These are phyloP conservation scores for Aspergillus heteromorphus DNA, from an alignment of 495 filamentous ascomycete species.

Conservation along the genomic window DNA sequence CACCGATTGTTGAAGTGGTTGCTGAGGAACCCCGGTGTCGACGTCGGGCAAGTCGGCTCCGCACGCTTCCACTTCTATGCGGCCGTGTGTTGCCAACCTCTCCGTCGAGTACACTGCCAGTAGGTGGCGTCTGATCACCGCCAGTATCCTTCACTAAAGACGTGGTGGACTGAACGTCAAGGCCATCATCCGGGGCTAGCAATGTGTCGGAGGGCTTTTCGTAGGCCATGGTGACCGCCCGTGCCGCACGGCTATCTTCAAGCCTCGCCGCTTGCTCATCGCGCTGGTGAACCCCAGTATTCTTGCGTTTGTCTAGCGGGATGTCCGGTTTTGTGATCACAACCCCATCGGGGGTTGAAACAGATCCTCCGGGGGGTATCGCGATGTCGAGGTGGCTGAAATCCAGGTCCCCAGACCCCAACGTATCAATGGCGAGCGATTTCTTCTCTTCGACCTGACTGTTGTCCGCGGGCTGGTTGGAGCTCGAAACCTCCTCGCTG, in stretches of 20 bases:
- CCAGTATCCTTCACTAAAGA: slow-evolving; percentile 33
- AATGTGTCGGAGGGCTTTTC: slow-evolving; percentile 38
- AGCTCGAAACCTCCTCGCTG: slow-evolving; percentile 22
- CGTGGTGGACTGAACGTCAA: slow-evolving; percentile 28
- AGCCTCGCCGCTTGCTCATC: slow-evolving; percentile 51
- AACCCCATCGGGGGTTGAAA: slow-evolving; percentile 35
- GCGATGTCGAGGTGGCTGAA: slow-evolving; percentile 66
- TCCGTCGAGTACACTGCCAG: slow-evolving; percentile 63
- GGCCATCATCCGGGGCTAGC: slow-evolving; percentile 23
- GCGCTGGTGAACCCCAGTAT: slow-evolving; percentile 31
- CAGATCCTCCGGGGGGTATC: slow-evolving; percentile 30
- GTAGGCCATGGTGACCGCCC: slow-evolving; percentile 58
- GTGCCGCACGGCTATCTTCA: slow-evolving; percentile 53
- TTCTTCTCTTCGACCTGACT: slow-evolving; percentile 48
- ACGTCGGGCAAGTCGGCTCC: slow-evolving; percentile 67
- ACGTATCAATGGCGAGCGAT: slow-evolving; percentile 76
- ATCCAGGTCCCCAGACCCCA: slow-evolving; percentile 83
- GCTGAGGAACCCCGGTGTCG: slow-evolving; percentile 85
- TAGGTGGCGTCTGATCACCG: slow-evolving; percentile 59
- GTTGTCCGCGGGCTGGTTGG: slow-evolving; percentile 14
- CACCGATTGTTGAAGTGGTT: slow-evolving; percentile 65
- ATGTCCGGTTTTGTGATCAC: slow-evolving; percentile 37
- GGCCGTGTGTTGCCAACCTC: slow-evolving; percentile 49
- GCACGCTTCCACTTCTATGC: slow-evolving; percentile 73
- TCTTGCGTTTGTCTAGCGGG: slow-evolving; percentile 32